Conservation (phyloP, 805 yeast species). For the Metschnikowia similis region DNA sequence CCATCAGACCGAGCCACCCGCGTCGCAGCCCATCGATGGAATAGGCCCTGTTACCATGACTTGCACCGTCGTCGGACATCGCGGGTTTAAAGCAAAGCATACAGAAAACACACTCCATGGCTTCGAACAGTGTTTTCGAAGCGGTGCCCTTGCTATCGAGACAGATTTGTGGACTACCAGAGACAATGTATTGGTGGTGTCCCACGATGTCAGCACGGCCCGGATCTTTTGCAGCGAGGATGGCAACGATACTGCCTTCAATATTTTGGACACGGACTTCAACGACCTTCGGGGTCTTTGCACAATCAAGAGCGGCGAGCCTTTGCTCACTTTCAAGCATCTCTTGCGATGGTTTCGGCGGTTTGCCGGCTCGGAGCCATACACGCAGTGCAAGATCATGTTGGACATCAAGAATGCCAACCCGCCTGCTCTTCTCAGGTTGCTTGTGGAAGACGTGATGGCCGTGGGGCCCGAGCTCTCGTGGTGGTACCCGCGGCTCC, state of each 20-base stretch:
- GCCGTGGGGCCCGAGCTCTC: slow-evolving; percentile 25
- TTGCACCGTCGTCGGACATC: slow-evolving; percentile 34
- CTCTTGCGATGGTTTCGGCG: slow-evolving; percentile 31
- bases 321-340: slow-evolving; percentile 27
- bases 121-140: slow-evolving; percentile 31
- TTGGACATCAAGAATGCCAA: slow-evolving; percentile 39
- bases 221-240: slow-evolving; percentile 32
- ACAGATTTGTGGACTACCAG: slow-evolving; percentile 41
- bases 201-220: slow-evolving; percentile 38
- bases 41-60: not conserved
- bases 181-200: slow-evolving; percentile 36
- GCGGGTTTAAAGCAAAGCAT: slow-evolving; percentile 39
- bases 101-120: slow-evolving; percentile 39
- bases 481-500: slow-evolving; percentile 38
- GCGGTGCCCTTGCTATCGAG: slow-evolving; percentile 38
- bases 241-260: slow-evolving; percentile 32
- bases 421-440: slow-evolving; percentile 30
- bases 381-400: slow-evolving; percentile 26
- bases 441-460: slow-evolving; percentile 27
- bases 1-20: not conserved
- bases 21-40: not conserved
- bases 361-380: slow-evolving; percentile 11
- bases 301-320: slow-evolving; percentile 32
- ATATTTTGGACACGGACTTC: slow-evolving; percentile 30
- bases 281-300: slow-evolving; percentile 19